Evolutionary conservation across 169 alveolate genomes (phyloP), one percentile per base, ranked within the genome.

Genomic region (Babesia divergens): DNA sequence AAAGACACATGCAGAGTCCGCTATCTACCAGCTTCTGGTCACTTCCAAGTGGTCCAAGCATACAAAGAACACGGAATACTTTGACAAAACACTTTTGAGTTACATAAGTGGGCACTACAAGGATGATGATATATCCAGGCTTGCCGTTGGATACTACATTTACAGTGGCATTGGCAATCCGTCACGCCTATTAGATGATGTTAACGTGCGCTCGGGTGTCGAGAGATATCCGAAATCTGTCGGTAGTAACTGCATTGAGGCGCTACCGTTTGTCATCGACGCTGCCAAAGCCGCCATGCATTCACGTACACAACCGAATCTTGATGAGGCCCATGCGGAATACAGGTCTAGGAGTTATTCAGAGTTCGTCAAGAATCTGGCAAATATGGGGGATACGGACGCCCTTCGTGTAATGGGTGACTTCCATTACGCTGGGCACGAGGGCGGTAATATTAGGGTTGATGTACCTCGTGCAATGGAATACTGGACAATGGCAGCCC

Each of bases 401-500:
- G 92, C 92, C 9, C 67, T 86, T 52, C 83, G 94, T n/a, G 91
- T 91, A 11, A 50, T 91, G 70, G 95, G 95, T 5, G 95, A 91
- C 55, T 82, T 91, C 53, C 85, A 91, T 47, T 91, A 71, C 60
- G 68, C 77, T 40, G 95, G 95, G 11, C 94, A 91, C 68, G 94
- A 90, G 32, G 84, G 47, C 35, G 88, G 84, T 3, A 72, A 75
- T 24, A 80, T 80, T 18, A 5, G 56, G 28, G 40, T 93, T 20
- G 90, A 91, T 72, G 87, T 84, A 40, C 66, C 74, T 16, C 83
- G 90, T 47, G 95, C 95, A 16, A 80, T 90, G 40, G 87, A 86
- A 44, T 82, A 79, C 42, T 91, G 95, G 95, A 81, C 86, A 20
- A 82, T 65, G 65, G 92, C 95, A 6, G 95, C 95, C n/a, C 90